phyloP scores from a whole-genome alignment of 2,329 filamentous ascomycete genomes.

The Alternaria triticina region DNA sequence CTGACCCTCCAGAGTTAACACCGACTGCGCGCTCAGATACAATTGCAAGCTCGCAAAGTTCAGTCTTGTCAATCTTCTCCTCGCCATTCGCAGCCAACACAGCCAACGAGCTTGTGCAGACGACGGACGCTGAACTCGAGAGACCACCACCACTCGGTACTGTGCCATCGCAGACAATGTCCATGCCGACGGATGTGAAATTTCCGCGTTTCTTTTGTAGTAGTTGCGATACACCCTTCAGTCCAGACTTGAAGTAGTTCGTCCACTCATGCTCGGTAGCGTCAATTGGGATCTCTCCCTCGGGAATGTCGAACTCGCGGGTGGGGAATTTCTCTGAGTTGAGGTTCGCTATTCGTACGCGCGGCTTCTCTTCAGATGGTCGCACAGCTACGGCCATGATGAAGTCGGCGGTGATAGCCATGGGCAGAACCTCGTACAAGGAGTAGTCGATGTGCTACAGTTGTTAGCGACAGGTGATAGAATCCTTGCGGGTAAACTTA shows the following conservation, averaged over 20 bases:
- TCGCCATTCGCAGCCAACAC: conserved; percentile 87
- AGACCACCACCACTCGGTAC: conserved; percentile 92
- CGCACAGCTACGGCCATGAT: conserved; percentile 77
- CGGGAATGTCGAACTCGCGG: conserved; percentile 75
- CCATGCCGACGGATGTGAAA: conserved; percentile 77
- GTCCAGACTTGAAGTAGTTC: conserved; percentile 96
- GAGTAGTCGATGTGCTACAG: conserved; percentile 93
- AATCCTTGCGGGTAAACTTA: conserved; percentile 19
- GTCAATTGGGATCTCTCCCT: conserved; percentile 71
- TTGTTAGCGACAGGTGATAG: conserved; percentile 18
- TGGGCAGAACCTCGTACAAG: conserved; percentile 92
- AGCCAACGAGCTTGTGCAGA: conserved; percentile 86
- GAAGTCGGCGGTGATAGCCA: conserved; percentile 91
- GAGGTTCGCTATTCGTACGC: conserved; percentile 80
- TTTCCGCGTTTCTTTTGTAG: conserved; percentile 70
- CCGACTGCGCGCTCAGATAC: conserved; percentile 93
- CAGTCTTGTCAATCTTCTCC: conserved; percentile 81
- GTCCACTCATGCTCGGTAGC: conserved; percentile 89
- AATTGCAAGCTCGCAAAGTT: conserved; percentile 89
- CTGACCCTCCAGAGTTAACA: conserved; percentile 92
- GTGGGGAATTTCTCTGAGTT: conserved; percentile 76
- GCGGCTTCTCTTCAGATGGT: conserved; percentile 61
- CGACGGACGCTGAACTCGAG: conserved; percentile 92
- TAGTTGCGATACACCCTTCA: conserved; percentile 80
- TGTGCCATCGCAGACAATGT: conserved; percentile 87